Conservation (phyloP, 208 protist genomes). For the Trypanosoma congolense region DNA sequence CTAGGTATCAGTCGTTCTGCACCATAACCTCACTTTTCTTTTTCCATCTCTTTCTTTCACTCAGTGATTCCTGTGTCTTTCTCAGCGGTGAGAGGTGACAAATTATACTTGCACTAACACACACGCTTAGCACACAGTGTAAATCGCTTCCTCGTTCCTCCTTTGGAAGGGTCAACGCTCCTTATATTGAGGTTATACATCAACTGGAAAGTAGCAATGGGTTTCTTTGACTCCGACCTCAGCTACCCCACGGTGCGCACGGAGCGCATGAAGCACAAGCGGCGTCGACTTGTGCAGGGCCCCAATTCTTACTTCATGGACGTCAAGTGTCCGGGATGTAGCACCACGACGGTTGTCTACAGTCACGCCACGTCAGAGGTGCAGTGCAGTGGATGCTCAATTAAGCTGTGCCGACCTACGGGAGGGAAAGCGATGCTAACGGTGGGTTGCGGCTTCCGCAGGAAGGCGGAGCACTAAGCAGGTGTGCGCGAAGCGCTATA, state of each 20-base stretch:
- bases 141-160: neutral
- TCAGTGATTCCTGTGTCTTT: neutral
- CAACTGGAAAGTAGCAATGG: conserved; percentile 39
- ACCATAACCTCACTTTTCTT: neutral
- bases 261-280: conserved; percentile 98
- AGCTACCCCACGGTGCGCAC: conserved; percentile 93
- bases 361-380: conserved; percentile 97
- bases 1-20: neutral
- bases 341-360: conserved; percentile 95
- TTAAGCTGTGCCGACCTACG: conserved; percentile 96
- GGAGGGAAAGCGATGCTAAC: conserved; percentile 97
- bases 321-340: conserved; percentile 98
- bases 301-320: conserved; percentile 99
- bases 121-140: neutral
- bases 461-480: conserved; percentile 92
- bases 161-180: neutral
- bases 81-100: neutral
- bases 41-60: neutral
- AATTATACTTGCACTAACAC: neutral
- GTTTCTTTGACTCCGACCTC: conserved; percentile 95
- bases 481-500: neutral
- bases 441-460: conserved; percentile 93
- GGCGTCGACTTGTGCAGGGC: conserved; percentile 98
- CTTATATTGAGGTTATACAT: neutral
- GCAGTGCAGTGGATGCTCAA: conserved; percentile 94